Evolutionary conservation across 352 stramenopile genomes (phyloP).

Genomic region (Phytophthora multivora): DNA sequence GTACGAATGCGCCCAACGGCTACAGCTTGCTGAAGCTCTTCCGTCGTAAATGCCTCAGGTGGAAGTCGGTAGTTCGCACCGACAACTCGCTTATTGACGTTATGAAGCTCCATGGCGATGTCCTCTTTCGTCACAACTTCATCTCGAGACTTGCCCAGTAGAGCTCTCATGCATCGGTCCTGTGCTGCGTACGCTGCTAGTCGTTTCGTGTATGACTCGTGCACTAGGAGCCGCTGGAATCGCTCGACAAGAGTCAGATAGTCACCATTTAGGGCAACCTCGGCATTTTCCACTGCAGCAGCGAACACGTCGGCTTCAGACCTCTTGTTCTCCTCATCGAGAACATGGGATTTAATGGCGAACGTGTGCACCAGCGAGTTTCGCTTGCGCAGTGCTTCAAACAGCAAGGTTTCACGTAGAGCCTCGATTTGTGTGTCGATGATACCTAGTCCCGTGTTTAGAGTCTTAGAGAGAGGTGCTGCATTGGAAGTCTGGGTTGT

Average conservation of each 20-base stretch:
- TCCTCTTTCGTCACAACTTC: slow-evolving; percentile 73
- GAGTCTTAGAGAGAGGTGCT: not conserved
- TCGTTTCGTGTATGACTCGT: too few relatives aligned
- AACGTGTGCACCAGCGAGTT: slow-evolving; percentile 54
- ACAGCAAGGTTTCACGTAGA: slow-evolving; percentile 61
- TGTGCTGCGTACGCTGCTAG: too few relatives aligned
- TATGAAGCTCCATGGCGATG: slow-evolving; percentile 43
- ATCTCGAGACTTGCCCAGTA: slow-evolving; percentile 6
- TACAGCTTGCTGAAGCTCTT: slow-evolving; percentile 56
- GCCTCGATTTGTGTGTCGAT: slow-evolving; percentile 71
- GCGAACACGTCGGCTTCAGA: slow-evolving; percentile 16
- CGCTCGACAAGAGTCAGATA: too few relatives aligned
- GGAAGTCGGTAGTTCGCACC: slow-evolving; percentile 47
- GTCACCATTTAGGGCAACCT: too few relatives aligned
- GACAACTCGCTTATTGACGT: not conserved
- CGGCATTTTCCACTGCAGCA: not conserved
- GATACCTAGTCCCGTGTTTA: slow-evolving; percentile 63
- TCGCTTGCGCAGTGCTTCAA: slow-evolving; percentile 70
- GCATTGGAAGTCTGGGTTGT: too few relatives aligned
- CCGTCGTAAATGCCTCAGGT: slow-evolving; percentile 60
- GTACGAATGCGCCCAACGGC: slow-evolving; percentile 48
- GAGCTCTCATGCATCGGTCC: too few relatives aligned
- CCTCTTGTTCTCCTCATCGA: slow-evolving; percentile 45
- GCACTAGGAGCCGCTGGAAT: too few relatives aligned
- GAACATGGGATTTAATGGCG: slow-evolving; percentile 48